A percentile compares a stretch with the other conserved stretches of the same genome.
These are phyloP conservation scores for Oryza punctata DNA, from an alignment of 176 grass and related monocot genomes.

Conservation along the genomic window DNA sequence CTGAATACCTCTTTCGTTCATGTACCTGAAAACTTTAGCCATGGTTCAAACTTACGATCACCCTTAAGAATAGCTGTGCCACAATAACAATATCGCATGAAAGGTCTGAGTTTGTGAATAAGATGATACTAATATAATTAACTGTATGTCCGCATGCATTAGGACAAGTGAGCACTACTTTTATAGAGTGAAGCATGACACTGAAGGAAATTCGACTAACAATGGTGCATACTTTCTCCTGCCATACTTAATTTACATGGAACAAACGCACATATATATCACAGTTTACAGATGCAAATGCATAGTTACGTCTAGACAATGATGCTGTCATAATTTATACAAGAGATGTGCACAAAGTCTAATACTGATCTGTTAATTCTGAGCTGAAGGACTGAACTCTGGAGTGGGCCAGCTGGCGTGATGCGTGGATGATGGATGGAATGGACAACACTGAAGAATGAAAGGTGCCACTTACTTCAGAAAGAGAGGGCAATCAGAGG, in stretches of 20 bases:
- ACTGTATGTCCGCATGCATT: too few species aligned
- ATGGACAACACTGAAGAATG: not conserved
- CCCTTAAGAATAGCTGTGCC: not conserved
- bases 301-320: not conserved
- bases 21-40: not conserved
- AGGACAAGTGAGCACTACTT: too few species aligned
- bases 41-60: not conserved
- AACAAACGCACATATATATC: not conserved
- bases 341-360: not conserved
- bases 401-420: not conserved
- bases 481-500: not conserved
- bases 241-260: not conserved
- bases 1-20: not conserved
- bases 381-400: not conserved
- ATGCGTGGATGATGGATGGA: not conserved
- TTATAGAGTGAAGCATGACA: too few species aligned
- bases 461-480: not conserved
- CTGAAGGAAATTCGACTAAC: not conserved
- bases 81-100: not conserved
- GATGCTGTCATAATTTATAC: not conserved
- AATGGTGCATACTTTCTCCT: not conserved
- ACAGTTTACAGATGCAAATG: not conserved
- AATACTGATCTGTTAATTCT: not conserved
- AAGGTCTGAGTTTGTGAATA: not conserved
- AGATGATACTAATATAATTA: too few species aligned